These are phyloP conservation scores for Alternaria gansuensis DNA, from an alignment of 2,329 filamentous ascomycete species.

Conservation along the genomic window DNA sequence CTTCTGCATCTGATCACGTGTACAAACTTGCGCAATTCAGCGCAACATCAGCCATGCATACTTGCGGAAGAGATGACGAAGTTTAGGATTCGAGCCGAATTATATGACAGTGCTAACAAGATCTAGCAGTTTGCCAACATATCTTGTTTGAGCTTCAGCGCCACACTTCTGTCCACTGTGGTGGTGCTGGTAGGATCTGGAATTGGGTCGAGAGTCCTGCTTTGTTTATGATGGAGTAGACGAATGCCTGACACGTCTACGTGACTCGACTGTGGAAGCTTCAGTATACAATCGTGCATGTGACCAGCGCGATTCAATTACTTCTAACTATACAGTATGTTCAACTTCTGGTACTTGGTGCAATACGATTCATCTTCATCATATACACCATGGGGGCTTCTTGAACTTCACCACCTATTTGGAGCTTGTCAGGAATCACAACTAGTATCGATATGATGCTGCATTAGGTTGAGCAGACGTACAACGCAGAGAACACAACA, in stretches of 20 bases:
- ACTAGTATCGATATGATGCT: slow-evolving; percentile 69
- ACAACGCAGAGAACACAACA: slow-evolving; percentile 63
- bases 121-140: not conserved
- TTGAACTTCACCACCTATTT: slow-evolving; percentile 54
- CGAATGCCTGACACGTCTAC: not conserved
- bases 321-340: not conserved
- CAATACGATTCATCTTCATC: not conserved
- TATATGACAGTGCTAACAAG: not conserved
- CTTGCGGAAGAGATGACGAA: not conserved
- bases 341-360: not conserved
- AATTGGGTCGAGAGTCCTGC: not conserved
- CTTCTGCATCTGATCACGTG: not conserved
- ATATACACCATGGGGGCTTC: slow-evolving; percentile 13
- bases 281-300: not conserved
- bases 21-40: slow-evolving; percentile 23
- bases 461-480: slow-evolving; percentile 63
- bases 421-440: slow-evolving; percentile 69
- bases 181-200: not conserved
- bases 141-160: not conserved
- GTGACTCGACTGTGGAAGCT: not conserved
- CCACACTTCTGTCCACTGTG: not conserved
- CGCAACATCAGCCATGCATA: slow-evolving; percentile 8
- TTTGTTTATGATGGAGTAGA: not conserved
- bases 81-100: not conserved
- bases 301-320: not conserved